Conservation (phyloP, 2,329 filamentous ascomycete species). For the Hypoxylon sp. region DNA sequence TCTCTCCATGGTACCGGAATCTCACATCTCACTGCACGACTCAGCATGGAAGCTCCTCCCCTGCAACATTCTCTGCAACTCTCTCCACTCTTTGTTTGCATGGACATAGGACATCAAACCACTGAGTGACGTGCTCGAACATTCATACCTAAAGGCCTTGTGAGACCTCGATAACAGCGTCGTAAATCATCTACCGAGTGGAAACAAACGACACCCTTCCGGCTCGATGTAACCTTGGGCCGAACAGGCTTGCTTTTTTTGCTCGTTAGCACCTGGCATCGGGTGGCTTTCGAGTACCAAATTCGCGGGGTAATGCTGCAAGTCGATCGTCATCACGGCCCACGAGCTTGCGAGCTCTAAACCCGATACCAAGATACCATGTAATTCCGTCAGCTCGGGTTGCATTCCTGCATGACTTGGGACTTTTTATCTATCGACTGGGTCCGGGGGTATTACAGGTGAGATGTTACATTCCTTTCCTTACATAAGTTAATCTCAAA, state of each 20-base stretch:
- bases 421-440: conserved; percentile 2
- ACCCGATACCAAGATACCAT: too few relatives aligned
- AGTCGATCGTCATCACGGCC: conserved; percentile 15
- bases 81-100: conserved; percentile 23
- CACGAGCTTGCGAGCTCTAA: background rate
- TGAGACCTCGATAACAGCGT: conserved; percentile 2
- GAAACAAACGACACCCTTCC: conserved; percentile 8
- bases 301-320: conserved; percentile 27
- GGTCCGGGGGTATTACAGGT: background rate
- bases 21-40: conserved; percentile 8
- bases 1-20: conserved; percentile 13
- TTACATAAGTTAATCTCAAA: background rate
- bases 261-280: conserved; percentile 13
- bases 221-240: conserved; percentile 22
- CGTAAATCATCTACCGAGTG: conserved; percentile 28
- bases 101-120: conserved; percentile 9
- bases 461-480: conserved; percentile 1
- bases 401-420: conserved; percentile 20
- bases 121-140: conserved; percentile 24
- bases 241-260: conserved; percentile 13
- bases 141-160: conserved; percentile 1
- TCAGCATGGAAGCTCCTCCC: conserved; percentile 9
- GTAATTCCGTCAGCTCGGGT: conserved; percentile 3
- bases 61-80: conserved; percentile 8
- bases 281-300: conserved; percentile 18